phyloP scores from a whole-genome alignment of 2,329 filamentous ascomycete species.

The Xylaria sp. region DNA sequence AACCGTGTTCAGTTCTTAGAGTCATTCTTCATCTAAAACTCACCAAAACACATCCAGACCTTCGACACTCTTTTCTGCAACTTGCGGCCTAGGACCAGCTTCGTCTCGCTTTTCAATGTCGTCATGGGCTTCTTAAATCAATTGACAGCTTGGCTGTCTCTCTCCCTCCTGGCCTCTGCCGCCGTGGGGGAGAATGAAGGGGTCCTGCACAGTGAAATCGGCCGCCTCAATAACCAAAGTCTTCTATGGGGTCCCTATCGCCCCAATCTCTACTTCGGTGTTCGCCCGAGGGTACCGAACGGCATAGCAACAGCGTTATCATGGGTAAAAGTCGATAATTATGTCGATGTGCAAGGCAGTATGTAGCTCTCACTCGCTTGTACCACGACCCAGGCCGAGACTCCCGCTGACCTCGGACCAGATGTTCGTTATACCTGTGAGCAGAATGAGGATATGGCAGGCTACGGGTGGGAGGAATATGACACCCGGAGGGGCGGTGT shows the following conservation, averaged over 20 bases:
- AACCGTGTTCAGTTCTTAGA: slow-evolving; percentile 46
- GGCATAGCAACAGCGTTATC: slow-evolving; percentile 85
- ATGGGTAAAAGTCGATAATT: slow-evolving; percentile 89
- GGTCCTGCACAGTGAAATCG: slow-evolving; percentile 61
- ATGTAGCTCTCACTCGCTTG: slow-evolving; percentile 48
- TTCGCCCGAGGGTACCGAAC: slow-evolving; percentile 82
- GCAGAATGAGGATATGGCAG: slow-evolving; percentile 91
- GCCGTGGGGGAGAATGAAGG: slow-evolving; percentile 48
- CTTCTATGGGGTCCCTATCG: slow-evolving; percentile 96
- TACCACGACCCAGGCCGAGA: not conserved
- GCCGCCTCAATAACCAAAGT: slow-evolving; percentile 77
- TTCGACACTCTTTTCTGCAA: not conserved
- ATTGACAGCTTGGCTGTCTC: slow-evolving; percentile 51
- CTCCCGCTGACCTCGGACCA: slow-evolving; percentile 51
- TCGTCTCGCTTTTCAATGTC: slow-evolving; percentile 40
- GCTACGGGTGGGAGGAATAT: slow-evolving; percentile 98
- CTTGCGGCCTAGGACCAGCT: slow-evolving; percentile 9
- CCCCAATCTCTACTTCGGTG: slow-evolving; percentile 93
- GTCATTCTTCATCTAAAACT: slow-evolving; percentile 6
- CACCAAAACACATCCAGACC: not conserved
- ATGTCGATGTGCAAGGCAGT: slow-evolving; percentile 79
- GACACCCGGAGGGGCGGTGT: slow-evolving; percentile 88
- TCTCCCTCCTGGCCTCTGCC: slow-evolving; percentile 40
- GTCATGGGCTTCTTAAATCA: slow-evolving; percentile 46
- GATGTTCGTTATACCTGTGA: slow-evolving; percentile 95